A percentile compares a stretch with the other conserved stretches of the same genome.
These are phyloP conservation scores for Knoxia roxburghii DNA, from an alignment of 257 asterid genomes.

Conservation along the genomic window DNA sequence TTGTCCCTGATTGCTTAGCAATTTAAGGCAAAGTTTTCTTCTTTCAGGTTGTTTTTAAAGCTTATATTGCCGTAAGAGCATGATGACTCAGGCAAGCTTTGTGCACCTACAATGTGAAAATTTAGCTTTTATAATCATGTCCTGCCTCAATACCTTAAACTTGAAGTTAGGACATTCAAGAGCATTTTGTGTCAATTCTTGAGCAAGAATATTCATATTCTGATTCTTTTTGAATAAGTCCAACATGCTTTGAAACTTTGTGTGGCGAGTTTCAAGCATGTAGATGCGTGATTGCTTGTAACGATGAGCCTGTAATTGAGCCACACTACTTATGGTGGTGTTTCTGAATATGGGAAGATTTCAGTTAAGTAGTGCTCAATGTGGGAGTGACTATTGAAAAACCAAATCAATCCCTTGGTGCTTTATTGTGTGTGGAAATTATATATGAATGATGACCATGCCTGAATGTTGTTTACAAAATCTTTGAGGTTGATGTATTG, in stretches of 20 bases:
- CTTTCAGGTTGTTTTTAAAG: constrained; percentile 6
- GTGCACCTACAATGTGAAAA: neutral
- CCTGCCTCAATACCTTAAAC: neutral
- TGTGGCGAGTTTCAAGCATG: neutral
- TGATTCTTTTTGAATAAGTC: neutral
- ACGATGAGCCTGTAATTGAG: neutral
- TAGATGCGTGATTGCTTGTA: neutral
- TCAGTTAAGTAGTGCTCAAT: neutral
- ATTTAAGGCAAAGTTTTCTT: neutral
- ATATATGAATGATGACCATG: neutral
- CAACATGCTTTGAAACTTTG: neutral
- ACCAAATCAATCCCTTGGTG: neutral
- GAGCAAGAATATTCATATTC: neutral
- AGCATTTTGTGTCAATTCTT: neutral
- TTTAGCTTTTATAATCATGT: neutral
- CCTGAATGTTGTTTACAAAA: neutral
- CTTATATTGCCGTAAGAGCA: neutral
- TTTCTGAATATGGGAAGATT: neutral
- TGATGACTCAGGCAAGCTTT: neutral
- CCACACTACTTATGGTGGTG: neutral
- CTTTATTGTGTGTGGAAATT: neutral
- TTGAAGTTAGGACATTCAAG: neutral
- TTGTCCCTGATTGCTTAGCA: neutral
- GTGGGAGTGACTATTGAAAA: neutral
- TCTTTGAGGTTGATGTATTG: neutral